A percentile compares a stretch with the other conserved stretches of the same genome.
Evolutionary conservation across 441 rosid species (phyloP).

Genomic region (Mallotus japonicus): DNA sequence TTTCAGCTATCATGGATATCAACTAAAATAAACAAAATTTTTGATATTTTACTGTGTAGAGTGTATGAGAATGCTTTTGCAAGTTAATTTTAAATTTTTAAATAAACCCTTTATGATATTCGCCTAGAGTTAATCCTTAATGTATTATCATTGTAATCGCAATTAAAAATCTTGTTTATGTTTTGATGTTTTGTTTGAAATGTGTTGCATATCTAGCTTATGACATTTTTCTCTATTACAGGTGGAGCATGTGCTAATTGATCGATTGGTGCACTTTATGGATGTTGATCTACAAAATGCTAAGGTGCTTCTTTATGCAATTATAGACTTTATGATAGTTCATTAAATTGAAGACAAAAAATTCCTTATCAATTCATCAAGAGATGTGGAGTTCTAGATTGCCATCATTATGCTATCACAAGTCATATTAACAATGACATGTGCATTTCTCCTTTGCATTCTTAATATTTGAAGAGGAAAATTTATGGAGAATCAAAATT

Average conservation of each 20-base stretch:
- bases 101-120: not conserved
- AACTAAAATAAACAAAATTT: too few relatives aligned
- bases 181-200: constrained; percentile 8
- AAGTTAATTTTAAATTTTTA: not conserved
- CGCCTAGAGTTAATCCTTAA: not conserved
- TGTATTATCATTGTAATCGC: not conserved
- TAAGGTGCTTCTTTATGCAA: constrained; percentile 47
- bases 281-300: constrained; percentile 69
- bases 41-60: not conserved
- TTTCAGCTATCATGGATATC: not conserved
- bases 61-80: not conserved
- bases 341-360: not conserved
- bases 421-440: not conserved
- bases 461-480: not conserved
- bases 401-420: not conserved
- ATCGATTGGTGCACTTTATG: constrained; percentile 66
- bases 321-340: constrained; percentile 4
- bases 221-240: constrained; percentile 28
- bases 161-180: not conserved
- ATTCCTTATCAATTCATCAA: not conserved
- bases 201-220: constrained; percentile 17
- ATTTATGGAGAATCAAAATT: not conserved
- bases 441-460: too few relatives aligned
- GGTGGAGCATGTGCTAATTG: constrained; percentile 83
- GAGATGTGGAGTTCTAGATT: not conserved